Percentiles rank a stretch among this genome's conserved stretches.
phyloP scores from a whole-genome alignment of 148 eudicot genomes.

The Vaccinium corymbosum region DNA sequence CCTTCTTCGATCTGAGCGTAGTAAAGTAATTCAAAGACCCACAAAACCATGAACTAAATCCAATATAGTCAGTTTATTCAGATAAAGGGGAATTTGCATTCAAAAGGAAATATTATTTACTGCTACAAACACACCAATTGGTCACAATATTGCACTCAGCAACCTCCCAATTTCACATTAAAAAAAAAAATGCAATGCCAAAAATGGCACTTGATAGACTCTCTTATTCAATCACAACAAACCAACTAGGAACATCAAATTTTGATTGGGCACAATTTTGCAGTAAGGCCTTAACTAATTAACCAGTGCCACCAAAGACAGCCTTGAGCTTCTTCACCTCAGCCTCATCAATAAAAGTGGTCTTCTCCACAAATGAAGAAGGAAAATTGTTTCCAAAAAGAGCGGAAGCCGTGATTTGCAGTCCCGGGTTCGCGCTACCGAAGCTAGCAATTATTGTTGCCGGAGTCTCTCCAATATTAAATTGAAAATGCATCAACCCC shows the following conservation, averaged over 20 bases:
- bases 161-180: not conserved
- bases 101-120: not conserved
- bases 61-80: not conserved
- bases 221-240: not conserved
- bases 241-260: not conserved
- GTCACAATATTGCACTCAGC: not conserved
- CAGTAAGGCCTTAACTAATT: not conserved
- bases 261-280: not conserved
- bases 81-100: not conserved
- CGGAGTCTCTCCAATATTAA: slow-evolving; percentile 42
- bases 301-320: slow-evolving; percentile 67
- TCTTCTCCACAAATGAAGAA: slow-evolving; percentile 37
- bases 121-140: not conserved
- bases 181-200: not conserved
- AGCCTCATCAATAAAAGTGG: slow-evolving; percentile 60
- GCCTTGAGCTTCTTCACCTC: slow-evolving; percentile 72
- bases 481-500: slow-evolving; percentile 72
- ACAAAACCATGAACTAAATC: not conserved
- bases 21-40: too few relatives aligned
- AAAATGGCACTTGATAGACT: not conserved
- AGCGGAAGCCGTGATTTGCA: slow-evolving; percentile 67
- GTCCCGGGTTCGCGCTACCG: slow-evolving; percentile 59
- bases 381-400: slow-evolving; percentile 57
- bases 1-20: too few relatives aligned
- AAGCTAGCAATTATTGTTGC: slow-evolving; percentile 52